A percentile compares a stretch with the other conserved stretches of the same genome.
Conservation (phyloP, 805 yeast species). For the Torulaspora quercuum region DNA sequence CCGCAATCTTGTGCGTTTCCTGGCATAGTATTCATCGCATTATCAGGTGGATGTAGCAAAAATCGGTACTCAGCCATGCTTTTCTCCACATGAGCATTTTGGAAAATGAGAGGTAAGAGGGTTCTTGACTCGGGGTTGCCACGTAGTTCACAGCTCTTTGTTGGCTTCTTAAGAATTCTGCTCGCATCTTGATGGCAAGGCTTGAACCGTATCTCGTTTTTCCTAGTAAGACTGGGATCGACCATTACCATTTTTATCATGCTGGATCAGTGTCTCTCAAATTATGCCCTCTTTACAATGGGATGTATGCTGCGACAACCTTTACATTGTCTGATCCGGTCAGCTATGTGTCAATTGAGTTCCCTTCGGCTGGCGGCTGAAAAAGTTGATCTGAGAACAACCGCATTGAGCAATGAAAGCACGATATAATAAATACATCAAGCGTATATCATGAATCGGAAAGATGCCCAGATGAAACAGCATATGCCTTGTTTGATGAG, state of each 20-base stretch:
- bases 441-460: no score
- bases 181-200: neutral
- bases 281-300: neutral
- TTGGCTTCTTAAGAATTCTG: neutral
- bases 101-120: conserved; percentile 12
- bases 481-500: no score
- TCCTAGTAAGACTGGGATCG: conserved; percentile 16
- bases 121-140: neutral
- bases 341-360: neutral
- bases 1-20: neutral
- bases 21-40: neutral
- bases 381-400: no score
- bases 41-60: conserved; percentile 3
- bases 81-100: conserved; percentile 9
- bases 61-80: conserved; percentile 2
- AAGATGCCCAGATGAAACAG: no score
- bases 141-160: neutral
- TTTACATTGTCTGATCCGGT: neutral
- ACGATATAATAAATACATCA: no score
- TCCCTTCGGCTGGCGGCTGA: conserved; percentile 1
- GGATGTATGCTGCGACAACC: neutral
- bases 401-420: no score
- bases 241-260: conserved; percentile 16
- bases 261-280: neutral
- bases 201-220: conserved; percentile 3